Evolutionary conservation across 768 basidiomycete species (phyloP), one percentile per base, ranked within the genome.

Genomic region (Termitomyces sp.): DNA sequence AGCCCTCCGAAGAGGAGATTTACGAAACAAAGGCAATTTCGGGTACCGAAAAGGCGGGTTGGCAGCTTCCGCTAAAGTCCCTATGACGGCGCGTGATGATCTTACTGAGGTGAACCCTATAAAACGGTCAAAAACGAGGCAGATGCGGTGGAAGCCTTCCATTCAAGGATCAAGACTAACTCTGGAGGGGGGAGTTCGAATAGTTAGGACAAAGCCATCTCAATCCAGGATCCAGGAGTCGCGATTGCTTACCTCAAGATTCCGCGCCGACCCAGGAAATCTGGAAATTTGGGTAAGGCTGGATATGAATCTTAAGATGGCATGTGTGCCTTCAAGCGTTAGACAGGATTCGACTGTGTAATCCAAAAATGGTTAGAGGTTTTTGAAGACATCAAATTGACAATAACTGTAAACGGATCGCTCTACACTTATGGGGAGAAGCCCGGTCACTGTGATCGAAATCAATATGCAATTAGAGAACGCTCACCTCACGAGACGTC

Each of bases 321-420:
- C 56, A 52, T 64, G 69, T 63, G 72, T 76, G 70, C 74, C 70
- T 74, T 70, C 69, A 66, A 64, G 63, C 65, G 64, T 67, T 68
- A 72, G 72, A 68, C 72, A 73, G 64, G 63, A 69, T 61, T 64
- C 60, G 59, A 70, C 63, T 64, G 62, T 62, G 65, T 62, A 64
- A 64, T 58, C 76, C 70, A 66, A 67, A 76, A 73, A 70, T 67
- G 76, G 76, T 75, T 76, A 76, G 74, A 50, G 42, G 47, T 56
- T 17, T 57, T 52, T 49, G 37, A 42, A 44, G 60, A 66, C 57
- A 63, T 64, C 57, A 64, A 66, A 66, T 64, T 48, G 54, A 61
- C 60, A 61, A 64, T 60, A 63, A 57, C 44, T 52, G 62, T 59
- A 64, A 64, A 63, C 54, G 65, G 54, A 63, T 62, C 55, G 50